Conservation (phyloP, 2,329 filamentous ascomycete species). For the Aspergillus proliferans region DNA sequence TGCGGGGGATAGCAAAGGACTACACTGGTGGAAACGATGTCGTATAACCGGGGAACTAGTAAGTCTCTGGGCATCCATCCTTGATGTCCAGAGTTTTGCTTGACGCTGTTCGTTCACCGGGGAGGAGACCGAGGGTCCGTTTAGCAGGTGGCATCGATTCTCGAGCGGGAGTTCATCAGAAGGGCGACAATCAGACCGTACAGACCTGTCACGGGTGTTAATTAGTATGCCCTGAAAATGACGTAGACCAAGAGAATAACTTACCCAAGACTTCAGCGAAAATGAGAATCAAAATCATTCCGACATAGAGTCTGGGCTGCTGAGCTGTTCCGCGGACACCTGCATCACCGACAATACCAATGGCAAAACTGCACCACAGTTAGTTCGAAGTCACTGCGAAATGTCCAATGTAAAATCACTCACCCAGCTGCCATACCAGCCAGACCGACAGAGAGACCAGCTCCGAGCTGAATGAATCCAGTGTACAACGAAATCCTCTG, state of each 20-base stretch:
- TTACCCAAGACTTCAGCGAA: constrained; percentile 96
- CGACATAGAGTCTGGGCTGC: constrained; percentile 68
- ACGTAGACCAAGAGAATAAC: constrained; percentile 29
- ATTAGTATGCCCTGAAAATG: background rate
- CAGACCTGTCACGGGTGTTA: constrained; percentile 59
- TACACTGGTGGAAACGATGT: background rate
- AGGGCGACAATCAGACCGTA: constrained; percentile 98
- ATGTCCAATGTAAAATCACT: constrained; percentile 12
- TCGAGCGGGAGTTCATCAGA: constrained; percentile 96
- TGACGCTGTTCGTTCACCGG: constrained; percentile 9
- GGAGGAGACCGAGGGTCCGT: constrained; percentile 10
- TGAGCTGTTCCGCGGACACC: constrained; percentile 49
- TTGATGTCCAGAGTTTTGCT: constrained; percentile 3
- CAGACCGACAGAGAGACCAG: constrained; percentile 74
- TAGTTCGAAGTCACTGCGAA: constrained; percentile 4
- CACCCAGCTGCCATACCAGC: constrained; percentile 71
- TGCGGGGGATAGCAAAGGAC: background rate
- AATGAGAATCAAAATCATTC: constrained; percentile 99
- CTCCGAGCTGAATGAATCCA: constrained; percentile 78
- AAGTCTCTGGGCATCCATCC: constrained; percentile 5
- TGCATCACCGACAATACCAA: constrained; percentile 67
- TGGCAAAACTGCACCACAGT: constrained; percentile 58
- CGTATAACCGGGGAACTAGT: background rate
- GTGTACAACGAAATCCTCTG: constrained; percentile 70
- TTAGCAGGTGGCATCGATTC: constrained; percentile 57